phyloP scores from a whole-genome alignment of 352 stramenopile genomes.

The Pythium phragmitis region DNA sequence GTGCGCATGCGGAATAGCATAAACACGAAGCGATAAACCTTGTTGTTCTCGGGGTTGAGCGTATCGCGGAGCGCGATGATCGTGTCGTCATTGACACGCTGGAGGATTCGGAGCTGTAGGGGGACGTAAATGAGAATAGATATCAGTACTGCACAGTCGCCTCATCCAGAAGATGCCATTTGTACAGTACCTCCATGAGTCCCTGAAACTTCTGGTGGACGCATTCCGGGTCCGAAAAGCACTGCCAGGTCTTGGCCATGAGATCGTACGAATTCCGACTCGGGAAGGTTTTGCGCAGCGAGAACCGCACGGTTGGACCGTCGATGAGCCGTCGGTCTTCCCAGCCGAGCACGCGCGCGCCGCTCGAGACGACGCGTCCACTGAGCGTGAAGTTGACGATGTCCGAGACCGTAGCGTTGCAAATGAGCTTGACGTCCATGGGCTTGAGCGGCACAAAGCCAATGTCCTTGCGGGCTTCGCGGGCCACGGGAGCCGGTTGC shows the following conservation, averaged over 20 bases:
- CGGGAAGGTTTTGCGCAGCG: slow-evolving; percentile 56
- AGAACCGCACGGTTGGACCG: slow-evolving; percentile 58
- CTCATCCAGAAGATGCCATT: slow-evolving; percentile 14
- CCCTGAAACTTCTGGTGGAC: slow-evolving; percentile 59
- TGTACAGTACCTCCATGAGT: slow-evolving; percentile 36
- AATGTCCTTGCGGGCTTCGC: slow-evolving; percentile 43
- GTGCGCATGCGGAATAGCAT: slow-evolving; percentile 72
- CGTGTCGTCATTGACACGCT: slow-evolving; percentile 72
- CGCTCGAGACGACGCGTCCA: slow-evolving; percentile 44
- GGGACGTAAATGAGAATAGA: background rate
- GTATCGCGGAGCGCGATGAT: slow-evolving; percentile 63
- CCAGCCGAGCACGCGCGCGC: slow-evolving; percentile 60
- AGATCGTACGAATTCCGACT: slow-evolving; percentile 39
- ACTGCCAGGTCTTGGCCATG: slow-evolving; percentile 68
- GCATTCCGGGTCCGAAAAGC: slow-evolving; percentile 63
- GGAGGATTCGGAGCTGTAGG: slow-evolving; percentile 46
- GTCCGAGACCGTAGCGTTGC: slow-evolving; percentile 46
- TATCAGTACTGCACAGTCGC: background rate
- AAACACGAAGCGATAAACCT: slow-evolving; percentile 65
- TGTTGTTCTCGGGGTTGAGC: slow-evolving; percentile 37
- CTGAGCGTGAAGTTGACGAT: slow-evolving; percentile 59
- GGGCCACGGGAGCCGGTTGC: slow-evolving; percentile 30
- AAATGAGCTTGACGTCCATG: slow-evolving; percentile 32
- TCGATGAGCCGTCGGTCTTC: slow-evolving; percentile 62
- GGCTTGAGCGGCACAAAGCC: slow-evolving; percentile 44